phyloP scores from a whole-genome alignment of 75 land plant genomes.

The Sequoia sempervirens region DNA sequence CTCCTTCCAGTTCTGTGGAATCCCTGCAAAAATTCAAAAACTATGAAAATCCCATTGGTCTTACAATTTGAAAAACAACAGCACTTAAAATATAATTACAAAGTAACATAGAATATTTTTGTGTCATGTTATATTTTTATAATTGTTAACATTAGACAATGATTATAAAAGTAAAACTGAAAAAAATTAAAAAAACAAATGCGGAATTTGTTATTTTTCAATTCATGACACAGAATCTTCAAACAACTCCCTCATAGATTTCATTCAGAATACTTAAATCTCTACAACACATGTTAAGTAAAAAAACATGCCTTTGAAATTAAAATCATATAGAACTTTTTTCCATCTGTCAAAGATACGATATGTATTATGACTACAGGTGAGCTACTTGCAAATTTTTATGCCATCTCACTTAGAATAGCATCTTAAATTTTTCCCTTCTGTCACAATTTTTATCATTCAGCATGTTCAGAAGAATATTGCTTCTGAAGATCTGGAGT shows the following conservation, averaged over 20 bases:
- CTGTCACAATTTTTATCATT: not conserved
- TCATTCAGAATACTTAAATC: not conserved
- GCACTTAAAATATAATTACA: not conserved
- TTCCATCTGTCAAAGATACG: not conserved
- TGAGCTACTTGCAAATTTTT: not conserved
- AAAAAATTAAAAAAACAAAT: not conserved
- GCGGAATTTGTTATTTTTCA: not conserved
- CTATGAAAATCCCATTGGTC: not conserved
- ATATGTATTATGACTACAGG: not conserved
- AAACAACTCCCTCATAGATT: not conserved
- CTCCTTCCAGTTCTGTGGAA: slow-evolving; percentile 65
- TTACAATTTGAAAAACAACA: not conserved
- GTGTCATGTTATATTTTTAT: not conserved
- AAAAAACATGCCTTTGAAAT: too few species aligned
- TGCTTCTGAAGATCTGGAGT: not conserved
- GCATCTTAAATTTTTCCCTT: not conserved
- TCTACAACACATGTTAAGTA: not conserved
- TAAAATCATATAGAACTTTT: not conserved
- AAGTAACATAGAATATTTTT: not conserved
- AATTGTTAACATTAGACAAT: not conserved
- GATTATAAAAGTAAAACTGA: not conserved
- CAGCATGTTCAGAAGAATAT: not conserved
- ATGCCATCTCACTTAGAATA: not conserved
- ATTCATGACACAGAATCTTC: not conserved
- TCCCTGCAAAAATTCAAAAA: slow-evolving; percentile 12